Conservation (phyloP, 139 green algal species). For the Zygnema cylindricum region DNA sequence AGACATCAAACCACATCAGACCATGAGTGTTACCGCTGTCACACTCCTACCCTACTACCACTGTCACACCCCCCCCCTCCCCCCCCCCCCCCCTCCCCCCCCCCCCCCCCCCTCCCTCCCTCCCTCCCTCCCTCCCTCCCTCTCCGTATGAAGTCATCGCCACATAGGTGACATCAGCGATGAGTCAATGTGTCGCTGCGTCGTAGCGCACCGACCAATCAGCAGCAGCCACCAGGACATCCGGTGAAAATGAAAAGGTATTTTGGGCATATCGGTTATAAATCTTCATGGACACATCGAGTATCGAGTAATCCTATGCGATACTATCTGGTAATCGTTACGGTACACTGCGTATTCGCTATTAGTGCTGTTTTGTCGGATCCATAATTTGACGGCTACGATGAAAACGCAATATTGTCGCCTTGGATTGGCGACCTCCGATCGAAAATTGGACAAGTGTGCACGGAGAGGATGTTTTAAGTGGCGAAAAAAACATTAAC, state of each 20-base stretch:
- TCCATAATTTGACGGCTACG: background rate
- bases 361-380: background rate
- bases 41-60: background rate
- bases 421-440: no score
- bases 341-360: background rate
- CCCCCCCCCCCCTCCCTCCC: conserved; percentile 1
- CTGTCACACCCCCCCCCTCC: background rate
- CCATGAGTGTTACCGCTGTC: no score
- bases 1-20: no score
- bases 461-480: no score
- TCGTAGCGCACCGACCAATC: background rate
- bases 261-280: background rate
- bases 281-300: background rate
- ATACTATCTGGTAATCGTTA: background rate
- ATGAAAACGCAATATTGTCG: background rate
- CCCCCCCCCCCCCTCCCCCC: conserved; percentile 10
- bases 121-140: conserved; percentile 11
- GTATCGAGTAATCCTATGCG: background rate
- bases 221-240: background rate
- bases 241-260: background rate
- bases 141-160: background rate
- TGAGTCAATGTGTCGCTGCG: background rate
- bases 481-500: no score
- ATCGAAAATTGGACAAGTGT: no score
- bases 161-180: background rate